Conservation (phyloP, 106 monocot genomes). For the Vanilla planifolia region DNA sequence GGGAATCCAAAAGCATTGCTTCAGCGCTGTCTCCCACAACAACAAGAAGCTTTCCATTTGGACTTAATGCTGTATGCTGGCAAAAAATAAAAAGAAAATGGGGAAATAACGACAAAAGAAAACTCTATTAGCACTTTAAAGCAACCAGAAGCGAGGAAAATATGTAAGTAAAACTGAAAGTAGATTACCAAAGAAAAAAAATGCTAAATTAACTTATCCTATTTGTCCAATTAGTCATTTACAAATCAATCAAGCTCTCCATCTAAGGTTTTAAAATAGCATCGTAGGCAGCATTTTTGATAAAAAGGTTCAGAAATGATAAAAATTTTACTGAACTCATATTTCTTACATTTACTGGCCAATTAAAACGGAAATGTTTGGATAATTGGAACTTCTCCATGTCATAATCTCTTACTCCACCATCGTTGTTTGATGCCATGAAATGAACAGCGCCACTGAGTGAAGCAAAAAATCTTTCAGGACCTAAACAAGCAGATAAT, state of each 20-base stretch:
- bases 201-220: no score
- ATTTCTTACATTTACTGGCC: constrained; percentile 70
- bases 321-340: not conserved
- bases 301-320: not conserved
- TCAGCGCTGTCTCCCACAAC: constrained; percentile 54
- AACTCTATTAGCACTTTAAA: not conserved
- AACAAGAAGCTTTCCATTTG: constrained; percentile 45
- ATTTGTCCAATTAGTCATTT: no score
- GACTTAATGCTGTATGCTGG: constrained; percentile 59
- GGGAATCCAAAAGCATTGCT: constrained; percentile 37
- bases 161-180: no score
- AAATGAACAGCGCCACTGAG: constrained; percentile 66
- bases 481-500: not conserved
- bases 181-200: no score
- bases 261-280: not conserved
- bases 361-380: constrained; percentile 49
- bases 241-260: not conserved
- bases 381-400: constrained; percentile 76
- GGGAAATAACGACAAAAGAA: not conserved
- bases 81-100: constrained; percentile 6
- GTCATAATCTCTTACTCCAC: constrained; percentile 71
- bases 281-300: not conserved
- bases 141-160: not conserved
- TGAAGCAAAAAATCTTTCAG: constrained; percentile 12
- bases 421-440: constrained; percentile 87